These are phyloP conservation scores for Solanum ossicruentum DNA, from an alignment of 257 asterid genomes.

Conservation along the genomic window DNA sequence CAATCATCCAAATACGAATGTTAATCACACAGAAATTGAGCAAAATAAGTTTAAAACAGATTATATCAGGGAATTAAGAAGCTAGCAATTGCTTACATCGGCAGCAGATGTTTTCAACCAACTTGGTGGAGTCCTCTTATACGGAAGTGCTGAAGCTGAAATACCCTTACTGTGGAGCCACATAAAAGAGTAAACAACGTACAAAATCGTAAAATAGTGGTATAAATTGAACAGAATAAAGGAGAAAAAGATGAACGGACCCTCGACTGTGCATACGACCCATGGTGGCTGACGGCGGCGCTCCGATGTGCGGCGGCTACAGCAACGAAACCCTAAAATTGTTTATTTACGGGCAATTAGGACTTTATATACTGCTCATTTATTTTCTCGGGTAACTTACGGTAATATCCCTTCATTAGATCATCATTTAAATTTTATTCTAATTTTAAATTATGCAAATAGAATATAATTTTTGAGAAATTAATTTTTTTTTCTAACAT, in stretches of 20 bases:
- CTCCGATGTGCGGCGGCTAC: background rate
- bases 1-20: background rate
- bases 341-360: background rate
- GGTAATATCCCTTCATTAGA: background rate
- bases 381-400: background rate
- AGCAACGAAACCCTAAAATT: background rate
- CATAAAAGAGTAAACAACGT: background rate
- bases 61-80: background rate
- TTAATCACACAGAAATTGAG: background rate
- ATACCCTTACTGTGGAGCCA: background rate
- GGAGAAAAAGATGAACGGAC: background rate
- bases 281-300: background rate
- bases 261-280: background rate
- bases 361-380: background rate
- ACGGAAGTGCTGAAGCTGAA: slow-evolving; percentile 2
- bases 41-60: background rate
- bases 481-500: background rate
- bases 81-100: background rate
- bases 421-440: background rate
- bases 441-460: background rate
- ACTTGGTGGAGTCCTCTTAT: background rate
- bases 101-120: background rate
- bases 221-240: background rate
- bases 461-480: background rate
- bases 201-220: background rate